Percentiles rank a stretch among this genome's conserved stretches.
Conservation (phyloP, 2,329 filamentous ascomycete species). For the Alternaria angustiovoidea region DNA sequence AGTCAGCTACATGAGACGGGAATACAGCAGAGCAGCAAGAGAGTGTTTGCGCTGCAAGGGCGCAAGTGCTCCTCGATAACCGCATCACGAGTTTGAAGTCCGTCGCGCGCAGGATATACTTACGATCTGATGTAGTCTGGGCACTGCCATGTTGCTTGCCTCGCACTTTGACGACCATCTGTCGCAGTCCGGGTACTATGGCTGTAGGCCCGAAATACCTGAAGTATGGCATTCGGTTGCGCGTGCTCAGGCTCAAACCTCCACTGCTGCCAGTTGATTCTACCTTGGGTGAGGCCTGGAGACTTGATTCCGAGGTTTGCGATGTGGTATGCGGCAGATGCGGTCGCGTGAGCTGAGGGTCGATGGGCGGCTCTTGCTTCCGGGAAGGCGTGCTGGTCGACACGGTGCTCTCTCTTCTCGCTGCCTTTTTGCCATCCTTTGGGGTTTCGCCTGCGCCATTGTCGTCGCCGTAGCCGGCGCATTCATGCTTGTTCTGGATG, state of each 20-base stretch:
- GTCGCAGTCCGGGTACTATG: conserved; percentile 90
- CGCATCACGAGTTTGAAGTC: background rate
- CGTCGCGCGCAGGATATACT: conserved; percentile 10
- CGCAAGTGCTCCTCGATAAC: background rate
- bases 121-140: conserved; percentile 63
- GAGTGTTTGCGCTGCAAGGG: background rate
- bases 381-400: conserved; percentile 18
- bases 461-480: conserved; percentile 57
- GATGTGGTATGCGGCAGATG: conserved; percentile 32
- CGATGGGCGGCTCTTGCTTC: conserved; percentile 30
- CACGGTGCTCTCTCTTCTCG: conserved; percentile 27
- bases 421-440: conserved; percentile 32
- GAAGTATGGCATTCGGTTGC: conserved; percentile 83
- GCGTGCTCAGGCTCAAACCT: conserved; percentile 56
- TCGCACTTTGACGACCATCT: conserved; percentile 83
- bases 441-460: conserved; percentile 26
- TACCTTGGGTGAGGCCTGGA: conserved; percentile 26
- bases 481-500: conserved; percentile 58
- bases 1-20: conserved; percentile 9
- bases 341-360: conserved; percentile 40
- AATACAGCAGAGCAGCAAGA: conserved; percentile 10
- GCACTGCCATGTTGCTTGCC: conserved; percentile 68
- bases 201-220: conserved; percentile 90
- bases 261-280: conserved; percentile 28
- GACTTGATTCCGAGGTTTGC: conserved; percentile 33